These are phyloP conservation scores for Saccharomyces hybrid DNA, from an alignment of 1,139 yeast species.

Conservation along the genomic window DNA sequence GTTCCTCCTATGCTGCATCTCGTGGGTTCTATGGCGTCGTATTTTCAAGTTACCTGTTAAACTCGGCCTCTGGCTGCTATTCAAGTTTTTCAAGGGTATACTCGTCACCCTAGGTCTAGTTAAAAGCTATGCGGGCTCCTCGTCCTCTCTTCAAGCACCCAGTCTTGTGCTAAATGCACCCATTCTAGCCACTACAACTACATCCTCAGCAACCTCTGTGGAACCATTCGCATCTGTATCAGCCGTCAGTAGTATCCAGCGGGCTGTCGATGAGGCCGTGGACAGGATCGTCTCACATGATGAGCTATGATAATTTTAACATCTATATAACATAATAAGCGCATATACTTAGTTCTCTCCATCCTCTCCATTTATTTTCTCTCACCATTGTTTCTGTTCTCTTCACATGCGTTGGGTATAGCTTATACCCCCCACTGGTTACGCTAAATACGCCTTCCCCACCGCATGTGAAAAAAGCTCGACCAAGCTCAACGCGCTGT, in stretches of 20 bases:
- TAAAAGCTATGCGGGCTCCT: conserved; percentile 3
- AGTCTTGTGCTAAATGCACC: background rate
- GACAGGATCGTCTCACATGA: conserved; percentile 21
- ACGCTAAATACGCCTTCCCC: background rate
- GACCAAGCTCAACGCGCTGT: background rate
- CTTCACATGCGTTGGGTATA: background rate
- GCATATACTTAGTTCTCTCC: background rate
- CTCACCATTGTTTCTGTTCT: background rate
- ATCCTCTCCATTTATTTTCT: background rate
- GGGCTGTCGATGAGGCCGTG: conserved; percentile 23
- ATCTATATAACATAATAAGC: background rate
- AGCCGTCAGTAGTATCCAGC: conserved; percentile 8
- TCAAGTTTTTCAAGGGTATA: conserved; percentile 36
- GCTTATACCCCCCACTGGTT: background rate
- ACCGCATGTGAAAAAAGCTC: conserved; percentile 1
- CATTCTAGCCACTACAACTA: background rate
- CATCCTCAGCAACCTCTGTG: conserved; percentile 2
- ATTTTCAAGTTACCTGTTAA: conserved; percentile 44
- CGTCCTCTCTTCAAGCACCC: conserved; percentile 2
- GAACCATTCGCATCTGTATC: background rate
- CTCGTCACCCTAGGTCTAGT: conserved; percentile 29
- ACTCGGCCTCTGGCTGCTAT: conserved; percentile 43
- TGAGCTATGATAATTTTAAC: conserved; percentile 13
- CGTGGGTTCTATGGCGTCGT: conserved; percentile 53
- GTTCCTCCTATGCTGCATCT: conserved; percentile 42